Base-by-base conservation (phyloP, 1,139 yeast genomes). In the Saccharomycopsis crataegensis region DNA sequence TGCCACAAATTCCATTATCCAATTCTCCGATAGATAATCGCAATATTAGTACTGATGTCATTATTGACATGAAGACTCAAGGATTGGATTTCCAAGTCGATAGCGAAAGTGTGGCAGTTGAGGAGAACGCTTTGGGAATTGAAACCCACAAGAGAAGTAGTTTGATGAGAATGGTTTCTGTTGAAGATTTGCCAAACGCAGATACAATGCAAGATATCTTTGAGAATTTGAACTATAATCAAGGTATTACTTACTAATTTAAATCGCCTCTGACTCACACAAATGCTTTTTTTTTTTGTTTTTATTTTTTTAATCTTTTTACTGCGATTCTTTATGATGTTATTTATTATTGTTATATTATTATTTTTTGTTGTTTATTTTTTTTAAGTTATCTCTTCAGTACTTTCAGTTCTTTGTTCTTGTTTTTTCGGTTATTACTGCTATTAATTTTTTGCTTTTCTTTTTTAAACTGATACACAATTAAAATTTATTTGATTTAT, bases 161-260 rank as follows among this genome's bases (percentile, higher is more conserved):
- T 5, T 37, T 53, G 2, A 52, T 54, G 45, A 46, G 57, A 14
- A 48, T 54, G 7, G 57, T 54, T 14, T 32, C 45, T 32, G 36
- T 41, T 33, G 57, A 54, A 11, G 57, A 54, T 45, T 49, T 54
- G 33, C 57, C 57, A 8, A 45, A 38, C 12, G 40, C 50, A 8
- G 37, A 42, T 38, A 33, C 12, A 8, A 12, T 47, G 11, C n/a
- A 37, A 14, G 42, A 17, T 11, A 46, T 46, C 9, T 33, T 32
- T 34, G n/a, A 32, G 12, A 32, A 46, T 2, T 32, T 43, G 28
- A 9, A 42, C 3, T 42, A 12, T 44, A 28, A 9, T 3, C 37
- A 11, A 44, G 16, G 9, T 11, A 14, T 12, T 44, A 16, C 37
- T 44, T 44, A 14, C 4, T n/a, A 37, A 37, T 22, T 22, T 2